Percentiles rank a stretch among this genome's conserved stretches.
Evolutionary conservation across 2,329 filamentous ascomycete genomes (phyloP).

Genomic region (Trichoderma atroviride): DNA sequence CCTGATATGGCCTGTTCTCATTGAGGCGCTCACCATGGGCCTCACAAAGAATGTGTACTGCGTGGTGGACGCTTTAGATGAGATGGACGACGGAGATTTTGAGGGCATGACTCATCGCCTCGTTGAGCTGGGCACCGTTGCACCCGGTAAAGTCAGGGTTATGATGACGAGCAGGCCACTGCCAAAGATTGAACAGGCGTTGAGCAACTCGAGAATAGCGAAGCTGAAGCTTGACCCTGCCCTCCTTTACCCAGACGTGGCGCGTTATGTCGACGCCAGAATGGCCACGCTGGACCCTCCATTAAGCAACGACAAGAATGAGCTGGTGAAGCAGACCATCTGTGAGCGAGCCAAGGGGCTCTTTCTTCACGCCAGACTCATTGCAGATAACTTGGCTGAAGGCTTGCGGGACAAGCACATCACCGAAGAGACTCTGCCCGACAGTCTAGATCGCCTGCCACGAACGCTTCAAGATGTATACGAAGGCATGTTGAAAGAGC

Average conservation of each 20-base stretch:
- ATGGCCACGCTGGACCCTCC: neutral
- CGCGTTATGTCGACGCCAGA: slow-evolving; percentile 1
- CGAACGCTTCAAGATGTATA: neutral
- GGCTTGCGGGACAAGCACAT: neutral
- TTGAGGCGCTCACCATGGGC: neutral
- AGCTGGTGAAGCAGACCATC: neutral
- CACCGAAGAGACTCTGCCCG: slow-evolving; percentile 9
- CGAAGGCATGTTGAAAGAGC: neutral
- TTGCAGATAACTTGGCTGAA: slow-evolving; percentile 11
- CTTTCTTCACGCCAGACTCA: slow-evolving; percentile 2
- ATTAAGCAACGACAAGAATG: slow-evolving; percentile 3
- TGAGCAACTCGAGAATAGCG: neutral
- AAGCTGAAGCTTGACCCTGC: neutral
- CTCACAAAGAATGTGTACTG: slow-evolving; percentile 8
- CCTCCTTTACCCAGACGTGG: slow-evolving; percentile 4
- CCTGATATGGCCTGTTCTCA: neutral
- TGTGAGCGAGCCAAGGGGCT: slow-evolving; percentile 8
- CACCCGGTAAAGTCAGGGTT: neutral
- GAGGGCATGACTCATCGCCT: neutral
- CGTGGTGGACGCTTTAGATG: slow-evolving; percentile 5
- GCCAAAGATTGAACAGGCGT: neutral
- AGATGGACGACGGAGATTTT: slow-evolving; percentile 8
- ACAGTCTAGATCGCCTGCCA: neutral
- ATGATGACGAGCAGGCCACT: neutral
- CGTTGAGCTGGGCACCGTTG: neutral